Evolutionary conservation across 257 asterid species (phyloP).

Genomic region (Nicotiana undulata): DNA sequence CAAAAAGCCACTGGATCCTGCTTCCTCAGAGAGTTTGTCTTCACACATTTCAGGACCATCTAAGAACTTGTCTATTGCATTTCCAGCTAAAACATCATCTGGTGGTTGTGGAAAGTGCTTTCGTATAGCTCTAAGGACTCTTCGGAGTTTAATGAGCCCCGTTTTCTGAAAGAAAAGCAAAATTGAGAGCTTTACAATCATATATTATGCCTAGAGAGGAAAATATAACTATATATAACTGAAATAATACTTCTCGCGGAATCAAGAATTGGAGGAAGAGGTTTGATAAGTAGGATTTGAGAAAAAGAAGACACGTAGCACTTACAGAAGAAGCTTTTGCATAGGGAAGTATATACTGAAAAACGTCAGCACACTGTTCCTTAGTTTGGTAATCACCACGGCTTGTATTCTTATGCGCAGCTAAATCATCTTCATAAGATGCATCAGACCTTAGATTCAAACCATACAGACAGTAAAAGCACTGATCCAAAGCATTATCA

Average conservation of each 20-base stretch:
- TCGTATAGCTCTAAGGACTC: slow-evolving; percentile 88
- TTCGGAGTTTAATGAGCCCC: slow-evolving; percentile 79
- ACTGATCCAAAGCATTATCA: slow-evolving; percentile 90
- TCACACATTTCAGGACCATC: slow-evolving; percentile 84
- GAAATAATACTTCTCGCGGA: background rate
- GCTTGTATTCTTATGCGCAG: slow-evolving; percentile 82
- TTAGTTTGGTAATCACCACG: slow-evolving; percentile 96
- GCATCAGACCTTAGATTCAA: slow-evolving; percentile 86
- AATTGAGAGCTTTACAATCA: slow-evolving; percentile 7
- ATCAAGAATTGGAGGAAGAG: background rate
- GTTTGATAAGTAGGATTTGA: background rate
- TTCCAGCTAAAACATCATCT: slow-evolving; percentile 63
- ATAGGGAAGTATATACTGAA: slow-evolving; percentile 85
- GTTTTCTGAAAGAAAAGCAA: slow-evolving; percentile 50
- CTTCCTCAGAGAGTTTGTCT: slow-evolving; percentile 77
- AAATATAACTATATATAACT: background rate
- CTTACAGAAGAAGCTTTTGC: slow-evolving; percentile 96
- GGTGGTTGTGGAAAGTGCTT: slow-evolving; percentile 94
- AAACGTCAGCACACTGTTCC: slow-evolving; percentile 98
- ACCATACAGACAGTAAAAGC: slow-evolving; percentile 93
- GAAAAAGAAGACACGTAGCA: slow-evolving; percentile 9
- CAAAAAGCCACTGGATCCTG: slow-evolving; percentile 70
- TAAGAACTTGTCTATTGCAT: slow-evolving; percentile 86
- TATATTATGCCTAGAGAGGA: background rate
- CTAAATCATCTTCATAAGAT: slow-evolving; percentile 83